A percentile compares a stretch with the other conserved stretches of the same genome.
These are phyloP conservation scores for Agaricales sp. DNA, from an alignment of 1,284 basidiomycete genomes.

Conservation along the genomic window DNA sequence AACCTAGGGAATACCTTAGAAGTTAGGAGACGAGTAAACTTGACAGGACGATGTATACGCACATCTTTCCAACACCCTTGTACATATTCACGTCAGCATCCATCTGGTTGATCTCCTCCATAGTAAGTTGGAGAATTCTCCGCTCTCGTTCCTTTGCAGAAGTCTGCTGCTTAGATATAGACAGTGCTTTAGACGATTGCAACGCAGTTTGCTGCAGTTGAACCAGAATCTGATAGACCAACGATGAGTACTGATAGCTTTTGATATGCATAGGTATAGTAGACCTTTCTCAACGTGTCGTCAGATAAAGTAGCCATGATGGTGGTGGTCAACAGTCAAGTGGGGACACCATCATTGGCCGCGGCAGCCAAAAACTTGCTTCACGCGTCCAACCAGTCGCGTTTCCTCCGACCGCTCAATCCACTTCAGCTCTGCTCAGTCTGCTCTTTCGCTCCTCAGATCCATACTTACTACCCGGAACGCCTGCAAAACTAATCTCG, in stretches of 20 bases:
- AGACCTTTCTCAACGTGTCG: slow-evolving; percentile 9
- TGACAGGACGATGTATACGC: slow-evolving; percentile 16
- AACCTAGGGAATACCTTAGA: no score
- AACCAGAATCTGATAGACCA: slow-evolving; percentile 76
- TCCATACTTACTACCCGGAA: no score
- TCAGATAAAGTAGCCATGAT: slow-evolving; percentile 17
- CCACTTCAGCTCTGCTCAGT: no score
- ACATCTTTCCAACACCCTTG: slow-evolving; percentile 92
- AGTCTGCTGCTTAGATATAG: slow-evolving; percentile 63
- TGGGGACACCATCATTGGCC: not conserved
- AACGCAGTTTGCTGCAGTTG: slow-evolving; percentile 86
- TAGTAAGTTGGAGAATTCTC: slow-evolving; percentile 80
- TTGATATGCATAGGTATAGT: not conserved
- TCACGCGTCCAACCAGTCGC: not conserved
- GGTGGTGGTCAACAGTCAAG: not conserved
- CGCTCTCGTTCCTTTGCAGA: slow-evolving; percentile 76
- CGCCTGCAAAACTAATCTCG: no score
- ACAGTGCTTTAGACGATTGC: slow-evolving; percentile 69
- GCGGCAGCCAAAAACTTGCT: not conserved
- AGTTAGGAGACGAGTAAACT: slow-evolving; percentile 2
- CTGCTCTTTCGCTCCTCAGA: not conserved
- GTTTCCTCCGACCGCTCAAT: no score
- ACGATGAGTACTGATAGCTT: no score
- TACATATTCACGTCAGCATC: slow-evolving; percentile 69
- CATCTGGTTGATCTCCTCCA: slow-evolving; percentile 60